These are phyloP conservation scores for Ogataea neopini DNA, from an alignment of 805 yeast genomes.

Conservation along the genomic window DNA sequence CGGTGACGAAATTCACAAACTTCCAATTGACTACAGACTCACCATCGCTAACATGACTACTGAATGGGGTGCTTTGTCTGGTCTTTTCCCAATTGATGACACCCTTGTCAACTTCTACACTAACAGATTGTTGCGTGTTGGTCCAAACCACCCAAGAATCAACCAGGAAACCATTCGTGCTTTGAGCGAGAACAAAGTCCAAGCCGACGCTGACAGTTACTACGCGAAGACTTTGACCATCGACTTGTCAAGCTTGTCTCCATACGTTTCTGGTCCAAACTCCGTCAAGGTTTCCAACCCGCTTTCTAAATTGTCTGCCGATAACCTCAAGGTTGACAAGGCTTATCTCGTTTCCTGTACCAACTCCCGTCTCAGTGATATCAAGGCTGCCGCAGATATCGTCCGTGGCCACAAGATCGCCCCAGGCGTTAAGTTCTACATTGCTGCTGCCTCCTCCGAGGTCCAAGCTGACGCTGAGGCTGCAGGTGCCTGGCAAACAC, in stretches of 20 bases:
- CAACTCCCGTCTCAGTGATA: constrained; percentile 89
- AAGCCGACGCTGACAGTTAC: constrained; percentile 73
- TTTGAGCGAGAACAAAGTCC: constrained; percentile 42
- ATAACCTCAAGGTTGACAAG: constrained; percentile 80
- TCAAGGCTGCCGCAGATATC: constrained; percentile 91
- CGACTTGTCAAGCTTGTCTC: constrained; percentile 79
- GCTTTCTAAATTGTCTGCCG: constrained; percentile 66
- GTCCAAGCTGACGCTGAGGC: constrained; percentile 93
- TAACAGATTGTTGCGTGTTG: constrained; percentile 48
- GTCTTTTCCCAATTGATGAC: constrained; percentile 93
- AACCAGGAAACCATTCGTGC: constrained; percentile 58
- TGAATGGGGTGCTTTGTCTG: constrained; percentile 98
- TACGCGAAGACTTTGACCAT: constrained; percentile 87
- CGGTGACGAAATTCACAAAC: constrained; percentile 71
- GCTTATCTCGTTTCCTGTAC: constrained; percentile 99
- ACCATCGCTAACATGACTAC: constrained; percentile 98
- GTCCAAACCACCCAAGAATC: constrained; percentile 75
- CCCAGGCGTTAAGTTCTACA: constrained; percentile 88
- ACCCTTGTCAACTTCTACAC: constrained; percentile 78
- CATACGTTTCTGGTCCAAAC: constrained; percentile 94
- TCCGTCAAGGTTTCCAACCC: constrained; percentile 90
- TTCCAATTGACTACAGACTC: constrained; percentile 80
- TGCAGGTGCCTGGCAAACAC: constrained; percentile 87
- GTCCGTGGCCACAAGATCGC: constrained; percentile 82
- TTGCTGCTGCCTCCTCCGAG: constrained; percentile 94